Conservation (phyloP, 192 early-diverging fungal species). For the Coemansia sp. region DNA sequence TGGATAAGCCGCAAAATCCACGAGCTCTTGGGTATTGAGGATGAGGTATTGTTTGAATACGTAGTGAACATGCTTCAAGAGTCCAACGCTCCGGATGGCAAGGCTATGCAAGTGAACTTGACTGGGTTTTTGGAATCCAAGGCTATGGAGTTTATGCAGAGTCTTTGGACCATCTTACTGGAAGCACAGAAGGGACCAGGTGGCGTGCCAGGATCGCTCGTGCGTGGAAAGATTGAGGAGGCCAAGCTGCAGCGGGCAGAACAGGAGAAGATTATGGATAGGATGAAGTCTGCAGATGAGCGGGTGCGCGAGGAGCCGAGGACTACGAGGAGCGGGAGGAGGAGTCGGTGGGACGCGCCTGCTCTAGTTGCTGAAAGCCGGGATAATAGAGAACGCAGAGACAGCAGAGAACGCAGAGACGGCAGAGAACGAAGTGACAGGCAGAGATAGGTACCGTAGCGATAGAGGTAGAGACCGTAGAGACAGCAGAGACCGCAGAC, state of each 20-base stretch:
- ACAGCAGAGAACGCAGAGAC: too few relatives aligned
- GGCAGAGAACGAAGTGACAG: too few relatives aligned
- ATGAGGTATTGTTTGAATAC: slow-evolving; percentile 90
- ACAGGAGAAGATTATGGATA: slow-evolving; percentile 20
- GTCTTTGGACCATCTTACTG: slow-evolving; percentile 88
- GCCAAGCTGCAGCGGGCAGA: slow-evolving; percentile 51
- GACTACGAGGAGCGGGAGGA: slow-evolving; percentile 15
- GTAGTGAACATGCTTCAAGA: slow-evolving; percentile 81
- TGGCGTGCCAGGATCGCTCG: slow-evolving; percentile 83
- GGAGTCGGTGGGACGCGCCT: slow-evolving; percentile 32
- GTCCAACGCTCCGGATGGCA: slow-evolving; percentile 74
- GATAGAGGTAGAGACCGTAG: background rate
- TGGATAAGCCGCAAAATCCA: slow-evolving; percentile 80
- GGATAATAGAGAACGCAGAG: too few relatives aligned
- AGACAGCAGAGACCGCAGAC: background rate
- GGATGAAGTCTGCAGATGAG: slow-evolving; percentile 13
- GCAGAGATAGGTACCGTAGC: background rate
- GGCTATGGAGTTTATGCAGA: slow-evolving; percentile 74
- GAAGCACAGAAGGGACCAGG: slow-evolving; percentile 76
- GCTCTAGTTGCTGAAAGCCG: background rate
- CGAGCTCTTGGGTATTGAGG: slow-evolving; percentile 84
- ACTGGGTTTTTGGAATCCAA: slow-evolving; percentile 91
- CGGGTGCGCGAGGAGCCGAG: slow-evolving; percentile 8
- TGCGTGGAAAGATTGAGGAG: slow-evolving; percentile 87
- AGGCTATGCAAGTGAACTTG: slow-evolving; percentile 89